Percentiles rank a stretch among this genome's conserved stretches.
Conservation (phyloP, 345 rosid species). For the Aegle marmelos region DNA sequence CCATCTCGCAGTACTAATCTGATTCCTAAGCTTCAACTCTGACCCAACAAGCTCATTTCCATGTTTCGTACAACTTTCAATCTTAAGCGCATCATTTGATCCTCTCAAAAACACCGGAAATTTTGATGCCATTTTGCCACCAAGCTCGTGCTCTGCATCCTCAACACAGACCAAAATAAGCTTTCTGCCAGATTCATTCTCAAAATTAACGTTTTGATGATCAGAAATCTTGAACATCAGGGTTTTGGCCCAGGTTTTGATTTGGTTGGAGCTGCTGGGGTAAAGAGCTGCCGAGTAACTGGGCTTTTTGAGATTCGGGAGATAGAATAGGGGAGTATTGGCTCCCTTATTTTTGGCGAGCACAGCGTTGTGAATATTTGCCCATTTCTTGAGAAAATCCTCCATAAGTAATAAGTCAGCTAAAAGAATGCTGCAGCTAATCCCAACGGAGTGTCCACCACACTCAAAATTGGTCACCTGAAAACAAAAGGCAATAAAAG, state of each 20-base stretch:
- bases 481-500: background rate
- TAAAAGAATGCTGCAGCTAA: conserved; percentile 72
- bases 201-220: background rate
- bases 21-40: background rate
- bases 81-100: conserved; percentile 27
- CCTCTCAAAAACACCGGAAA: conserved; percentile 46
- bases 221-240: conserved; percentile 25
- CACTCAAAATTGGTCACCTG: conserved; percentile 84
- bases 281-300: background rate
- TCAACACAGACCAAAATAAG: conserved; percentile 31
- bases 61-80: conserved; percentile 27
- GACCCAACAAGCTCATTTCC: conserved; percentile 9
- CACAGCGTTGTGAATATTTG: conserved; percentile 42
- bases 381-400: conserved; percentile 56
- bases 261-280: conserved; percentile 25
- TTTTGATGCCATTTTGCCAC: conserved; percentile 14
- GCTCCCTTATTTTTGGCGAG: conserved; percentile 13
- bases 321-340: conserved; percentile 48
- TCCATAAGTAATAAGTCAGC: conserved; percentile 47
- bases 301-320: conserved; percentile 36
- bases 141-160: conserved; percentile 31
- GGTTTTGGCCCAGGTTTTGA: conserved; percentile 32
- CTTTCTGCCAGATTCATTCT: conserved; percentile 10
- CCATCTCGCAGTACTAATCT: conserved; percentile 18
- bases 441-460: conserved; percentile 85